Evolutionary conservation across 2,329 filamentous ascomycete genomes (phyloP).

Genomic region (Capronia coronata): DNA sequence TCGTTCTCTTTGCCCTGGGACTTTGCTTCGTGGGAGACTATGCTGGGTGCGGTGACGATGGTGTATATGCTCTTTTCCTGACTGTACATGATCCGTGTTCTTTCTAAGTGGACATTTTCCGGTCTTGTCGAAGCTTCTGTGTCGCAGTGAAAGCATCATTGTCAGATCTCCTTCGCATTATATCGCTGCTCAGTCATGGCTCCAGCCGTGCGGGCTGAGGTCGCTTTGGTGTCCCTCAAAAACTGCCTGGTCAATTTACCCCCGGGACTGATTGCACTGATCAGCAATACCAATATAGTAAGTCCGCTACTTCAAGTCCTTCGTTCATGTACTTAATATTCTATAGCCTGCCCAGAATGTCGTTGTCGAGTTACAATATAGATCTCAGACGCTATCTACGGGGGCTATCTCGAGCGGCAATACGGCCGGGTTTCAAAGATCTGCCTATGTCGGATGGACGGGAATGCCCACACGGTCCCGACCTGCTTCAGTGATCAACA

Average conservation of each 20-base stretch:
- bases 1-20: not conserved
- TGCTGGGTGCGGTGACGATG: no score
- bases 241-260: conserved; percentile 94
- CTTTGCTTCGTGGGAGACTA: no score
- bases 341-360: conserved; percentile 74
- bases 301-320: conserved; percentile 33
- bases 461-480: conserved; percentile 92
- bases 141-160: no score
- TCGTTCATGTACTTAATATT: no score
- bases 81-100: no score
- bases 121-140: no score
- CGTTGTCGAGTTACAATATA: conserved; percentile 81
- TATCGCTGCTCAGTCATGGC: conserved; percentile 15
- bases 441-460: conserved; percentile 89
- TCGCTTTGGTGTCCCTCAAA: conserved; percentile 80
- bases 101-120: no score
- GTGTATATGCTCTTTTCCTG: no score
- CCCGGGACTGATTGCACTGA: conserved; percentile 69
- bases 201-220: conserved; percentile 64
- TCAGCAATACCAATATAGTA: conserved; percentile 87
- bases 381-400: conserved; percentile 49
- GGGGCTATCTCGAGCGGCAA: conserved; percentile 42
- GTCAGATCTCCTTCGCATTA: not conserved
- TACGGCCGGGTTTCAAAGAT: conserved; percentile 52
- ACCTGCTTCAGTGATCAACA: conserved; percentile 61